Conservation (phyloP, 129 eudicot species). For the Helianthus annuus region HanXRQr2.0-SUNRISE NC_035436.2:170045735-170046234, state of each 20-base stretch:
- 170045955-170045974: not conserved
- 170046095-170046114: not conserved
- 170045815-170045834: constrained; percentile 42
- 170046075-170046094: not conserved
- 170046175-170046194: not conserved
- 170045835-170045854: constrained; percentile 80
- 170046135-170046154: not conserved
- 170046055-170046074: not conserved
- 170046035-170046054: not conserved
- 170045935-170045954: not conserved
- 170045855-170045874: constrained; percentile 85
- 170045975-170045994: not conserved
- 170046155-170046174: not conserved
- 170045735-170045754: not conserved
- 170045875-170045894: constrained; percentile 86
- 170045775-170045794: not conserved
- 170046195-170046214: not conserved
- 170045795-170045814: constrained; percentile 13
- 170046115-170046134: not conserved
- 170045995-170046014: constrained; percentile 7
- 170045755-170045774: not conserved
- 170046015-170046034: constrained; percentile 5
- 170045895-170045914: constrained; percentile 93
- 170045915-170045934: constrained; percentile 55
- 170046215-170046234: constrained; percentile 1